Base-by-base conservation (phyloP, 2,329 filamentous ascomycete genomes). In the Aspergillus neotritici region DNA sequence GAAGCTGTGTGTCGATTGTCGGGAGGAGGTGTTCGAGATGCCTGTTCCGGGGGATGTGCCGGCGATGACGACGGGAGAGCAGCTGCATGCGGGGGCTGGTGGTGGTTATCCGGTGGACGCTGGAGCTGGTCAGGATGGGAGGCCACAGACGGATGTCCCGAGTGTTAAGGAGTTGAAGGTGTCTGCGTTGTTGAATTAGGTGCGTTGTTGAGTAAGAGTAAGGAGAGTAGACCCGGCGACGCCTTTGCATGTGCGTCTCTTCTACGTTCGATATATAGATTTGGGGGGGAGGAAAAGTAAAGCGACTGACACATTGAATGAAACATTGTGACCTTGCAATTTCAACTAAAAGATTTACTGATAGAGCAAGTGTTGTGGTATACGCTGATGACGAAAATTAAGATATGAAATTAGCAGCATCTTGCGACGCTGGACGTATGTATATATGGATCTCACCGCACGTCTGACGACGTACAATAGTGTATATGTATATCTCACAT, bases 21-120 rank as follows among this genome's bases (percentile, higher is more conserved):
- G 89, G 12, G 72, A 67, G 8, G 85, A 94, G 55, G 84, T 94
- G 0, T 94, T 86, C 61, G 72, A 71, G 41, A 53, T 60, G 3
- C 41, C 43, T 31, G 47, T 43, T 41, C 13, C 25, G 15, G 36
- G 17, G 5, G 16, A 21, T 37, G 48, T 44, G 16, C 25, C 36
- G 43, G 28, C 12, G 49, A 40, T 21, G 43, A 57, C 52, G 28
- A 51, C 51, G 21, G 53, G 34, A 35, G 55, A 44, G 48, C 47
- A 44, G 48, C 47, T 42, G 44, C 37, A 31, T 46, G 50, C 60
- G 29, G 51, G 59, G 25, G 60, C 68, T 41, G 61, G 60, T 11
- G 64, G 69, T n/a, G n/a, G 13, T 61, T 69, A 33, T 66, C 62
- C 52, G 69, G 72, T 41, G 69, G 64, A n/a, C 37, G 51, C 71